Conservation (phyloP, 2,329 filamentous ascomycete species). For the Colletotrichum eleusines region DNA sequence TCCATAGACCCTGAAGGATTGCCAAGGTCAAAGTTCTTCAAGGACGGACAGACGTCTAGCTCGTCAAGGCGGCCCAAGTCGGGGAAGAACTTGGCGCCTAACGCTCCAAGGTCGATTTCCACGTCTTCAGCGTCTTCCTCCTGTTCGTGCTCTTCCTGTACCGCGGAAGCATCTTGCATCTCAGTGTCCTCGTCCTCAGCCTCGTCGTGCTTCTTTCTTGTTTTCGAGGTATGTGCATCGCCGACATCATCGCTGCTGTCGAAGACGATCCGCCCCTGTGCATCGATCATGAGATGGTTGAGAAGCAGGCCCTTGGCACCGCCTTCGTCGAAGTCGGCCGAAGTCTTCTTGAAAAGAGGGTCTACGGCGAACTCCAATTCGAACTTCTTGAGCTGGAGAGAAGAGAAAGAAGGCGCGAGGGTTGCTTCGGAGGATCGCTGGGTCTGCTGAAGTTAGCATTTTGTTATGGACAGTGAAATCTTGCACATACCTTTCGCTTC, state of each 20-base stretch:
- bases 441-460: constrained; percentile 54
- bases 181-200: constrained; percentile 57
- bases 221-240: constrained; percentile 60
- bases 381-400: constrained; percentile 95
- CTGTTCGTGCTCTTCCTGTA: constrained; percentile 46
- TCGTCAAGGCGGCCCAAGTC: constrained; percentile 81
- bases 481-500: constrained; percentile 77
- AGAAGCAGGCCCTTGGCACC: constrained; percentile 94
- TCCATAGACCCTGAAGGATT: constrained; percentile 87
- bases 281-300: constrained; percentile 97
- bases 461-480: constrained; percentile 30
- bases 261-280: constrained; percentile 92
- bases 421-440: constrained; percentile 93
- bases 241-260: constrained; percentile 93
- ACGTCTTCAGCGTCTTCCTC: constrained; percentile 62
- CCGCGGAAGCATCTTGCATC: constrained; percentile 45
- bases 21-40: constrained; percentile 93
- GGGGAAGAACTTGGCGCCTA: constrained; percentile 88
- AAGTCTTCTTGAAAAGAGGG: constrained; percentile 98
- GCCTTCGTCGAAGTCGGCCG: constrained; percentile 97
- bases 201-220: constrained; percentile 53
- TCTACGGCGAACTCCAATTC: constrained; percentile 97
- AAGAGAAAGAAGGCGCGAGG: constrained; percentile 86
- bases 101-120: constrained; percentile 81
- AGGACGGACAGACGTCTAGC: constrained; percentile 92